These are phyloP conservation scores for Camellia japonica DNA, from an alignment of 148 eudicot species.

Conservation along the genomic window DNA sequence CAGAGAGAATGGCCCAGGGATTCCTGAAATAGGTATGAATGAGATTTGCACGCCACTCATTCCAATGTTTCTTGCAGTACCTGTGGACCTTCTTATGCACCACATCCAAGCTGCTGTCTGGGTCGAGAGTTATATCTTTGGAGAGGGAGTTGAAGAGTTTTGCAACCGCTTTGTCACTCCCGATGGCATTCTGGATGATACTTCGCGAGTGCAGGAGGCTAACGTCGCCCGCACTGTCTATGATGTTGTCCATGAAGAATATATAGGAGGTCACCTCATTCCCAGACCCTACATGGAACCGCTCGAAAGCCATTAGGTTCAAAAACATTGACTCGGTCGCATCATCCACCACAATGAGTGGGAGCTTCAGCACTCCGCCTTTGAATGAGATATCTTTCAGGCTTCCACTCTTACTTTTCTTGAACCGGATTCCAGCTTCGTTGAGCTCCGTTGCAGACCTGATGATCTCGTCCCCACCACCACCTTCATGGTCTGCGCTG, in stretches of 20 bases:
- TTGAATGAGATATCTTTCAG: slow-evolving; percentile 36
- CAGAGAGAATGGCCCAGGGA: slow-evolving; percentile 37
- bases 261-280: slow-evolving; percentile 39
- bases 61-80: slow-evolving; percentile 30
- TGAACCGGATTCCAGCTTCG: slow-evolving; percentile 41
- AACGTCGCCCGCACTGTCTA: slow-evolving; percentile 33
- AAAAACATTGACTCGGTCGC: slow-evolving; percentile 32
- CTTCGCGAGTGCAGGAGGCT: slow-evolving; percentile 29
- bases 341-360: slow-evolving; percentile 34
- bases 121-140: slow-evolving; percentile 34
- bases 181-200: slow-evolving; percentile 35
- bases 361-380: slow-evolving; percentile 33
- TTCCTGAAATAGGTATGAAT: slow-evolving; percentile 35
- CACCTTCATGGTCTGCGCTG: not conserved
- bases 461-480: slow-evolving; percentile 25
- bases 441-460: slow-evolving; percentile 39
- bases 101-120: slow-evolving; percentile 15
- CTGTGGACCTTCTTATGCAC: slow-evolving; percentile 22
- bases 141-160: slow-evolving; percentile 33
- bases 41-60: slow-evolving; percentile 38
- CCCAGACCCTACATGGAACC: slow-evolving; percentile 38
- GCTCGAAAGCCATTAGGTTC: slow-evolving; percentile 39
- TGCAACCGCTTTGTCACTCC: slow-evolving; percentile 42
- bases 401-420: slow-evolving; percentile 24
- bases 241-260: slow-evolving; percentile 43